phyloP scores from a whole-genome alignment of 495 filamentous ascomycete species.

The Neurospora sp. region DNA sequence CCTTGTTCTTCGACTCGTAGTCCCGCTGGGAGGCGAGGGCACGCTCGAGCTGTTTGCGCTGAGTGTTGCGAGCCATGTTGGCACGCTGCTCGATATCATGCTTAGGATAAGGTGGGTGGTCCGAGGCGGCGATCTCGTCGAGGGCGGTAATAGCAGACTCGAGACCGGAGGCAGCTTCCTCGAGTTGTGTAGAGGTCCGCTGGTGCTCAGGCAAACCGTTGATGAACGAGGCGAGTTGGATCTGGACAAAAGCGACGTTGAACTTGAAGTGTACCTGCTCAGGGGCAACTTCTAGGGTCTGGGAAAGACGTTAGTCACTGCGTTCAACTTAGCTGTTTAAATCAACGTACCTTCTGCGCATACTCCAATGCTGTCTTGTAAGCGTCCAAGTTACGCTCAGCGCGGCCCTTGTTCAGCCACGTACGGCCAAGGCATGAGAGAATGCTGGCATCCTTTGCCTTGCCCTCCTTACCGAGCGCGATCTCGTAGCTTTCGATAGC shows the following conservation, averaged over 20 bases:
- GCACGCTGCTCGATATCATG: slow-evolving; percentile 87
- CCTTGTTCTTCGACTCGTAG: slow-evolving; percentile 88
- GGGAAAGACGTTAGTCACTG: slow-evolving; percentile 14
- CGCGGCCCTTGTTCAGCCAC: slow-evolving; percentile 77
- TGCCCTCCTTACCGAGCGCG: slow-evolving; percentile 72
- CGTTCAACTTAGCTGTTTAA: background rate
- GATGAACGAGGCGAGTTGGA: slow-evolving; percentile 79
- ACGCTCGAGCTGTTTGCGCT: slow-evolving; percentile 80
- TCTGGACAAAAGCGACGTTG: slow-evolving; percentile 95
- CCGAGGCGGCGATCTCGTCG: slow-evolving; percentile 65
- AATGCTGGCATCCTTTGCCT: slow-evolving; percentile 67
- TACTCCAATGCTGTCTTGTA: slow-evolving; percentile 84
- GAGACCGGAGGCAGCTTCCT: slow-evolving; percentile 71
- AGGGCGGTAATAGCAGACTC: slow-evolving; percentile 79
- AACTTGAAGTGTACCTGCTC: slow-evolving; percentile 88
- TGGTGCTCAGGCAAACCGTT: slow-evolving; percentile 64
- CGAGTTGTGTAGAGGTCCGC: slow-evolving; percentile 66
- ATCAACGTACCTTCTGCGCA: slow-evolving; percentile 53
- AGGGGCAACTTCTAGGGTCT: slow-evolving; percentile 68
- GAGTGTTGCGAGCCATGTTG: slow-evolving; percentile 92
- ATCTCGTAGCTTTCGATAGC: slow-evolving; percentile 91
- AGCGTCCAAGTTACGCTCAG: slow-evolving; percentile 65
- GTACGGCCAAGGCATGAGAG: slow-evolving; percentile 90
- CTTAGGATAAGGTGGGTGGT: slow-evolving; percentile 83
- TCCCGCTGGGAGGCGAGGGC: slow-evolving; percentile 74